Percentiles rank a stretch among this genome's conserved stretches.
Conservation (phyloP, 106 monocot species). For the Apostasia shenzhenica region DNA sequence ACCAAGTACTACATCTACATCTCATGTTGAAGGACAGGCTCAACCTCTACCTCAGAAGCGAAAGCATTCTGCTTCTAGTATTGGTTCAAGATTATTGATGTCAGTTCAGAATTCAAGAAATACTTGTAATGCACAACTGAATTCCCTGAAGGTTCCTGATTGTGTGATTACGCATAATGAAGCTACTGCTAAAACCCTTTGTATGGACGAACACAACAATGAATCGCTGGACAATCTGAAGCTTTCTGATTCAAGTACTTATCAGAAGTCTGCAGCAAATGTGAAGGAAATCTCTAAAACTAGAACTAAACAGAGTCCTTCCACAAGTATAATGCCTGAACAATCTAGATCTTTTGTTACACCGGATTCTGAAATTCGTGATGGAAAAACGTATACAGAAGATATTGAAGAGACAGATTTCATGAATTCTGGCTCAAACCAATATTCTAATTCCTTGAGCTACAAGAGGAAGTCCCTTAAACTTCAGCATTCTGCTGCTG, state of each 20-base stretch:
- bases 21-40: neutral
- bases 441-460: constrained; percentile 8
- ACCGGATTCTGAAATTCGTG: neutral
- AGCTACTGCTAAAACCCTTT: neutral
- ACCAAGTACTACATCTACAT: neutral
- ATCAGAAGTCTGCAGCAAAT: constrained; percentile 8
- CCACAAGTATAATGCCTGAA: neutral
- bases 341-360: constrained; percentile 4
- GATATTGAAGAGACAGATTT: constrained; percentile 2
- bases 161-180: neutral
- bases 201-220: constrained; percentile 1
- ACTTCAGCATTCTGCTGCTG: neutral
- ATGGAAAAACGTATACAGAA: neutral
- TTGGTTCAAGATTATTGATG: constrained; percentile 14
- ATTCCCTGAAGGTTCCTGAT: neutral
- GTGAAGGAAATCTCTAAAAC: constrained; percentile 7
- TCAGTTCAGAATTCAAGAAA: constrained; percentile 5
- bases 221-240: constrained; percentile 25
- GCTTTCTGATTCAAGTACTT: constrained; percentile 5
- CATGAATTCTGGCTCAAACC: constrained; percentile 10
- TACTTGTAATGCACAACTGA: neutral
- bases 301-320: constrained; percentile 2
- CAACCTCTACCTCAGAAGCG: constrained; percentile 10
- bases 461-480: constrained; percentile 32
- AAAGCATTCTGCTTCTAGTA: constrained; percentile 10